Evolutionary conservation across 306 rosid genomes (phyloP).

Genomic region (Herpetospermum pedunculosum): DNA sequence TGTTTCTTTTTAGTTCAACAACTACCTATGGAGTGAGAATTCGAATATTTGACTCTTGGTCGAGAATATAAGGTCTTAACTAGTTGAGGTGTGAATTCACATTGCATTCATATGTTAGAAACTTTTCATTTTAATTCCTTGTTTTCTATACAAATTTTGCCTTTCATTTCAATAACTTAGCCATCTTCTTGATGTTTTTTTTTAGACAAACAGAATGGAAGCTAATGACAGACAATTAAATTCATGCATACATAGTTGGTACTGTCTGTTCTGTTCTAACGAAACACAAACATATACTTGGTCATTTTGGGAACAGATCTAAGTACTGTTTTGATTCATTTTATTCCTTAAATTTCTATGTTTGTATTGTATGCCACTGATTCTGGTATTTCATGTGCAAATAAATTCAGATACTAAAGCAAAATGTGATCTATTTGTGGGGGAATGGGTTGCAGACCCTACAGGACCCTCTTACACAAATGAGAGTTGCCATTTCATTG

Average conservation of each 20-base stretch:
- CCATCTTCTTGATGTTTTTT: not conserved
- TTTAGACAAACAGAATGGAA: not conserved
- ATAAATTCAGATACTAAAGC: constrained; percentile 2
- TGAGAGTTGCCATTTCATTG: constrained; percentile 53
- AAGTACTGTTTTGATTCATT: not conserved
- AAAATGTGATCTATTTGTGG: constrained; percentile 59
- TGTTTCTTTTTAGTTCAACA: not conserved
- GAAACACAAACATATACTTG: not conserved
- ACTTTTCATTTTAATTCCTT: not conserved
- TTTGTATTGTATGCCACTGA: not conserved
- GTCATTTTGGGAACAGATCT: not conserved
- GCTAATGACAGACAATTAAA: not conserved
- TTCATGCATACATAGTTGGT: not conserved
- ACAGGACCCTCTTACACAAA: constrained; percentile 58
- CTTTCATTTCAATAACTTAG: not conserved
- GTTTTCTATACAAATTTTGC: not conserved
- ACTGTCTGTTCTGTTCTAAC: not conserved
- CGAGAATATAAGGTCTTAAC: no score
- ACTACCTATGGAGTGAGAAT: no score
- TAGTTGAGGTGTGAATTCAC: no score
- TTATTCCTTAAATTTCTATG: not conserved
- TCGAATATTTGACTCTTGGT: no score
- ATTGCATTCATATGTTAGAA: no score
- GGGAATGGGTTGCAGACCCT: constrained; percentile 61
- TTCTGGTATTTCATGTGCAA: not conserved